Base-by-base conservation (phyloP, 2,329 filamentous ascomycete species). In the Thielaviopsis musarum region DNA sequence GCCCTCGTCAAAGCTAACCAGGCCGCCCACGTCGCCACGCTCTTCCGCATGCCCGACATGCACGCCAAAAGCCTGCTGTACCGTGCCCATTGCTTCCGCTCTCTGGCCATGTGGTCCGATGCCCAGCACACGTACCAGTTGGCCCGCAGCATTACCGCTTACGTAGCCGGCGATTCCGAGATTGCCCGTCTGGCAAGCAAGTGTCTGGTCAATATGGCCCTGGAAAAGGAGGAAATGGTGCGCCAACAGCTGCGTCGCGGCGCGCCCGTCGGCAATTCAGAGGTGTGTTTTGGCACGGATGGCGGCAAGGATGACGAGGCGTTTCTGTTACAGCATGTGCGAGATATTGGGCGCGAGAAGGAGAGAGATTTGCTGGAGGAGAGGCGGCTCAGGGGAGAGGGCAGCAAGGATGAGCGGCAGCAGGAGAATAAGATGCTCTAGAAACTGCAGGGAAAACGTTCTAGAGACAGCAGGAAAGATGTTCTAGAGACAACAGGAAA, bases 41-140 rank as follows among this genome's bases (percentile, higher is more conserved):
- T 57, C 17, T 54, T 58, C n/a, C 24, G 51, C 24, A 56, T 62
- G 30, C 61, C 59, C 15, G 63, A 65, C 12, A 59, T 65, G 19
- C 61, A 63, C 41, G 64, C 65, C 1, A 63, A 64, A 24, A 64
- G 62, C 1, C 61, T 66, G 22, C 59, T 66, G 3, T 65, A 64
- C 54, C 63, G 65, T 10, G 66, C 65, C 13, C 65, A 67, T 56
- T 64, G 64, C 51, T 63, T 65, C 28, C 59, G 64, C n/a, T 59
- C 57, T 17, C 57, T 66, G 59, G 64, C 62, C 17, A 59, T 57
- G 24, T 67, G 66, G 66, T 53, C 52, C 38, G 60, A 62, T 2
- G 65, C 66, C 2, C 60, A 63, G 22, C 58, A 58, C 45, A 62
- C 62, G 21, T 67, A 66, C 52, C 61, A 65, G 41, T 59, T 61